Evolutionary conservation across 1,284 basidiomycete genomes (phyloP).

Genomic region (Athelia psychrophila): DNA sequence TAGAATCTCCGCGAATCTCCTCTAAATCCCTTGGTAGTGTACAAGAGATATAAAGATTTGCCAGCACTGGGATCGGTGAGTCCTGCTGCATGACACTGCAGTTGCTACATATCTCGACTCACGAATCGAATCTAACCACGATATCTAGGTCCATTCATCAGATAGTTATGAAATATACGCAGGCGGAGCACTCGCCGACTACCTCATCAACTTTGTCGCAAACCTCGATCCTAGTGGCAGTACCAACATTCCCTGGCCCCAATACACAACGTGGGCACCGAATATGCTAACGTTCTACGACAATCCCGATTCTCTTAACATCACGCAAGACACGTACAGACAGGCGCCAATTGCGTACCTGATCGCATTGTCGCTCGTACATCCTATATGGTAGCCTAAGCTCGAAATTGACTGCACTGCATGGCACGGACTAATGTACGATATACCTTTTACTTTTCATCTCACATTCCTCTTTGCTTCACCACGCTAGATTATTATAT

Average conservation of each 20-base stretch:
- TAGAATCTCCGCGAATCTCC: neutral
- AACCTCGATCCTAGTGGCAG: constrained; percentile 46
- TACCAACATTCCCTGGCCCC: constrained; percentile 44
- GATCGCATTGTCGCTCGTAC: constrained; percentile 31
- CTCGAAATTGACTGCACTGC: too few species aligned
- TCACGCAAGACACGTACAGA: constrained; percentile 42
- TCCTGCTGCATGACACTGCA: constrained; percentile 12
- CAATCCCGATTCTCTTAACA: constrained; percentile 27
- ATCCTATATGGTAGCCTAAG: constrained; percentile 36
- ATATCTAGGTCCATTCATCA: constrained; percentile 30
- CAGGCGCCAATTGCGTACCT: constrained; percentile 37
- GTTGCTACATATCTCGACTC: constrained; percentile 8
- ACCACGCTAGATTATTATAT: too few species aligned
- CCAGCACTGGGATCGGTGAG: constrained; percentile 43
- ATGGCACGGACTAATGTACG: too few species aligned
- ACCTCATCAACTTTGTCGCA: constrained; percentile 38
- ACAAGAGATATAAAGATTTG: constrained; percentile 39
- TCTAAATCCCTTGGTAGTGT: constrained; percentile 8
- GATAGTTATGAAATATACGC: constrained; percentile 38
- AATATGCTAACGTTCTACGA: constrained; percentile 46
- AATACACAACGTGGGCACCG: constrained; percentile 35
- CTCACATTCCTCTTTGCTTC: too few species aligned
- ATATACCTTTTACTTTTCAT: too few species aligned
- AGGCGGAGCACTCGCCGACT: constrained; percentile 36
- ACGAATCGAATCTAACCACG: constrained; percentile 1